Conservation (phyloP, 306 rosid species). For the Lathyrus tuberosus region DNA sequence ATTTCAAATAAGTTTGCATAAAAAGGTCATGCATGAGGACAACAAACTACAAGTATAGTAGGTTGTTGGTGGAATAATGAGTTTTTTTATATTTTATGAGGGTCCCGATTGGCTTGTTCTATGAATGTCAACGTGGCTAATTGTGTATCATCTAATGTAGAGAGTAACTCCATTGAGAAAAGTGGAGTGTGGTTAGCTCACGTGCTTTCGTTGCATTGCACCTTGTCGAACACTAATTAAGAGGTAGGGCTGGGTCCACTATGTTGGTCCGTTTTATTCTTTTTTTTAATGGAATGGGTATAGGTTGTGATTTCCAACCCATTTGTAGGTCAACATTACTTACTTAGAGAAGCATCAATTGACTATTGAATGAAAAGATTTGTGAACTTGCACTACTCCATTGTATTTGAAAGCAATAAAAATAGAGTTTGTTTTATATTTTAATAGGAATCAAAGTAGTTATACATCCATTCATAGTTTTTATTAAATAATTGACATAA, state of each 20-base stretch:
- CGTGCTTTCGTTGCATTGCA: neutral
- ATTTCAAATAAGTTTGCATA: neutral
- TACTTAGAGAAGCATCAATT: too few relatives aligned
- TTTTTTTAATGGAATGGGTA: neutral
- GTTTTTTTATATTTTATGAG: neutral
- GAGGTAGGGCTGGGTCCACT: neutral
- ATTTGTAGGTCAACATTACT: too few relatives aligned
- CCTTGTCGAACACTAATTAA: neutral
- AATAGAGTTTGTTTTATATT: too few relatives aligned
- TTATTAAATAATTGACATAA: too few relatives aligned
- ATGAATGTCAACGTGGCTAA: conserved; percentile 6
- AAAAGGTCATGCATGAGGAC: neutral
- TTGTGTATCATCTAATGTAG: neutral
- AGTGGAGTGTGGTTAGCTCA: neutral
- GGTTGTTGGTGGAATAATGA: neutral
- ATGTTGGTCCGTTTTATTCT: neutral
- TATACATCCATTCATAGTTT: too few relatives aligned
- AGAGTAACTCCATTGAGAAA: neutral
- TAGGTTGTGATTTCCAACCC: too few relatives aligned
- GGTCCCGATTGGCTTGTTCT: conserved; percentile 28
- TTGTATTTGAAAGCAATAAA: too few relatives aligned
- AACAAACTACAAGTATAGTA: neutral
- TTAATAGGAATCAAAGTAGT: too few relatives aligned
- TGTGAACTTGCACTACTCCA: too few relatives aligned
- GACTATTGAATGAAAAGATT: too few relatives aligned